Conservation (phyloP, 768 basidiomycete species). For the Albatrellus ellisii region DNA sequence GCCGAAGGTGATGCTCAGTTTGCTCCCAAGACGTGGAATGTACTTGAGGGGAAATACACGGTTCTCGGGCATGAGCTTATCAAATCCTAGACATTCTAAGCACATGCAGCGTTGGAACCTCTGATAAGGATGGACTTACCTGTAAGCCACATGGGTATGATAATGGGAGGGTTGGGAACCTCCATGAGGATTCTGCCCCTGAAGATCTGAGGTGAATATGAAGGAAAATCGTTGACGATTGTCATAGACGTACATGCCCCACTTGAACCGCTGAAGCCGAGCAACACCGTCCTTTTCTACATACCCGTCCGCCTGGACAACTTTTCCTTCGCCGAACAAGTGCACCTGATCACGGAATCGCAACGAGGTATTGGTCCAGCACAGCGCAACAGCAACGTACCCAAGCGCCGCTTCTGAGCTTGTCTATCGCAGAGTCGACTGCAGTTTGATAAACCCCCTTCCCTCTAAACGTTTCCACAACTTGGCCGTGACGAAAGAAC, state of each 20-base stretch:
- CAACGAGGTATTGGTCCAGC: not conserved
- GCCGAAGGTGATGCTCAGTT: constrained; percentile 71
- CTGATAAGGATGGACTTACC: constrained; percentile 29
- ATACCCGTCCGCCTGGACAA: constrained; percentile 60
- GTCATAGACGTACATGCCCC: constrained; percentile 70
- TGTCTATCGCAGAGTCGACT: constrained; percentile 69
- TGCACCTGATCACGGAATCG: constrained; percentile 48
- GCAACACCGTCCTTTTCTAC: constrained; percentile 28
- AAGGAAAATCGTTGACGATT: not conserved
- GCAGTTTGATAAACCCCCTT: constrained; percentile 80
- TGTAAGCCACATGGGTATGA: constrained; percentile 94
- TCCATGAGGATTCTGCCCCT: constrained; percentile 82
- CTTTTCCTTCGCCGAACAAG: constrained; percentile 80
- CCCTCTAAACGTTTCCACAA: constrained; percentile 88
- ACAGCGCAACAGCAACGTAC: constrained; percentile 31
- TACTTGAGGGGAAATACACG: constrained; percentile 64
- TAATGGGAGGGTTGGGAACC: constrained; percentile 45
- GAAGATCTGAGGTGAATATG: constrained; percentile 1
- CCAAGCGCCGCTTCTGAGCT: constrained; percentile 77
- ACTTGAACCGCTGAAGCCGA: constrained; percentile 72
- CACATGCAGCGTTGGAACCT: no score
- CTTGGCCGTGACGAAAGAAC: constrained; percentile 85
- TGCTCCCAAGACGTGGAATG: constrained; percentile 46
- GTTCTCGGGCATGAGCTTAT: constrained; percentile 83
- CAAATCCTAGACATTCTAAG: constrained; percentile 44